These are phyloP conservation scores for Xylaria nigripes DNA, from an alignment of 495 filamentous ascomycete genomes.

Conservation along the genomic window DNA sequence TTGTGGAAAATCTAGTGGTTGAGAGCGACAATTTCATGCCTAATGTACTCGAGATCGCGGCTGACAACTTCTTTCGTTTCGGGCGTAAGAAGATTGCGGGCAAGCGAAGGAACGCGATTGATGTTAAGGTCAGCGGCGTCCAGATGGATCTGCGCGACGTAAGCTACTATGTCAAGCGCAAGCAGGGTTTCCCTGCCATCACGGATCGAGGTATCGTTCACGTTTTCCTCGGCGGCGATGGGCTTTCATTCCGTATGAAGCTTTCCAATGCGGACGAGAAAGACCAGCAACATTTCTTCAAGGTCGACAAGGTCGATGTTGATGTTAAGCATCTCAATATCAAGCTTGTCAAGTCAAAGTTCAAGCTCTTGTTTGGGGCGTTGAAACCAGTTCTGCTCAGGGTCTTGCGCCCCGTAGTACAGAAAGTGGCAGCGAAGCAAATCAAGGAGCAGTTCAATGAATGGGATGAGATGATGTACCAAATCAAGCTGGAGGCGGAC, in stretches of 20 bases:
- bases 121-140: constrained; percentile 79
- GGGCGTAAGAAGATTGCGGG: constrained; percentile 71
- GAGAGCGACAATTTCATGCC: constrained; percentile 97
- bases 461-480: constrained; percentile 60
- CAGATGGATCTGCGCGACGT: constrained; percentile 86
- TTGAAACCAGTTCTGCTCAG: constrained; percentile 86
- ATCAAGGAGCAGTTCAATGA: constrained; percentile 69
- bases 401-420: constrained; percentile 71
- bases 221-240: constrained; percentile 78
- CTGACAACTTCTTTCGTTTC: constrained; percentile 93
- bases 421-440: constrained; percentile 81
- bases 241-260: constrained; percentile 86
- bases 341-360: constrained; percentile 86
- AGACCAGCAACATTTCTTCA: constrained; percentile 80
- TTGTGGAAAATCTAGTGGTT: constrained; percentile 89
- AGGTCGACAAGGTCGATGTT: constrained; percentile 81
- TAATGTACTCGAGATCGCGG: constrained; percentile 82
- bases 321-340: constrained; percentile 79
- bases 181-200: constrained; percentile 88
- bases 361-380: constrained; percentile 81
- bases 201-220: constrained; percentile 86
- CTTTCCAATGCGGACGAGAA: constrained; percentile 70
- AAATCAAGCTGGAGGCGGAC: constrained; percentile 76
- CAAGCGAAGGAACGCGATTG: constrained; percentile 72
- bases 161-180: constrained; percentile 91